Evolutionary conservation across 441 rosid genomes (phyloP), one percentile per base, ranked within the genome.

Genomic region (Corymbia calophylla): DNA sequence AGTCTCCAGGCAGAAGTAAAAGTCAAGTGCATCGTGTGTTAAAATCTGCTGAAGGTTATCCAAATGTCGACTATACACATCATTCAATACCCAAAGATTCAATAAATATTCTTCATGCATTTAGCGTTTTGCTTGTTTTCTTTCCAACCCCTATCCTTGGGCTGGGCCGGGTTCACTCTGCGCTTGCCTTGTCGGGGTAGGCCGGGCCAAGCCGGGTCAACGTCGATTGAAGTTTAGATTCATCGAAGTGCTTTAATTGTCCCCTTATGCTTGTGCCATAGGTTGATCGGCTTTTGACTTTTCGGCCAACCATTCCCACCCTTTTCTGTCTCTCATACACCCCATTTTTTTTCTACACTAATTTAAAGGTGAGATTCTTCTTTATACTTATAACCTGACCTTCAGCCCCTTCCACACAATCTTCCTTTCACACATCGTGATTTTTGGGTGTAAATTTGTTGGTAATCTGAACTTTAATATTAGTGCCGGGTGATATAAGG

Each of bases 1-100:
- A 0, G 64, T 58, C 15, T 58, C 15, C 64, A 0, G 0, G 7
- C n/a, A 58, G 0, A 25, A 58, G n/a, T 58, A 25, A 58, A 58
- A 25, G 64, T 58, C 64, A 10, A 58, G 64, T 58, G 12, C 7
- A 25, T 25, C n/a, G 0, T 11, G 64, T 58, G 7, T 58, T 25
- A 5, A 5, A 58, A 58, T 58, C n/a, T 58, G n/a, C n/a, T 3
- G 0, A 11, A 58, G n/a, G 15, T 58, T 25, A 58, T 25, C 5
- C n/a, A 25, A 58, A 5, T 2, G 1, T 58, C n/a, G 15, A 58
- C n/a, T 0, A 0, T 58, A 25, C 0, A 29, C n/a, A 58, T 58
- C 0, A 2, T 25, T 1, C 64, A 0, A n/a, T 58, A 0, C 0
- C 5, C 64, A 58, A 58, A 58, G 64, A 58, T 58, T 58, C n/a